phyloP scores from a whole-genome alignment of 2,329 filamentous ascomycete genomes.

The Zasmidium angulare region DNA sequence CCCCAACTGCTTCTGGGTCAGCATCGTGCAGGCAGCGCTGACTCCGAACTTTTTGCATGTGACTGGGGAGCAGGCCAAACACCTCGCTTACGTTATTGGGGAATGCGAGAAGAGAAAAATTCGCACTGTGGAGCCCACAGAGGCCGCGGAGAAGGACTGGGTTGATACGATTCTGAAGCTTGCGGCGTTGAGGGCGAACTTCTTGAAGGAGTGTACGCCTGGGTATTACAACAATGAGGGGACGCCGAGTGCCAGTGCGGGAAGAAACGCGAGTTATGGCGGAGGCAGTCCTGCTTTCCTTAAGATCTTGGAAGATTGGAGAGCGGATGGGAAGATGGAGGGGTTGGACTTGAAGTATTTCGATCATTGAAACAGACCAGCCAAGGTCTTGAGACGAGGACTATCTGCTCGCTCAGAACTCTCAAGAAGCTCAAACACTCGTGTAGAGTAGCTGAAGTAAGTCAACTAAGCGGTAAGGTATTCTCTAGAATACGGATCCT shows the following conservation, averaged over 20 bases:
- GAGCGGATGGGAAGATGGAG: slow-evolving; percentile 18
- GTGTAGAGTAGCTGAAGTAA: too few species aligned
- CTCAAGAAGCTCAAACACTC: too few species aligned
- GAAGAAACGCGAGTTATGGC: slow-evolving; percentile 20
- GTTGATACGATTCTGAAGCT: slow-evolving; percentile 41
- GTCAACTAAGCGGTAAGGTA: too few species aligned
- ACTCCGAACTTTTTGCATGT: slow-evolving; percentile 42
- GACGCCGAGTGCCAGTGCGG: slow-evolving; percentile 5
- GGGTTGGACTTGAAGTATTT: slow-evolving; percentile 21
- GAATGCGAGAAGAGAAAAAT: slow-evolving; percentile 32
- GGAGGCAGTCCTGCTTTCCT: slow-evolving; percentile 22
- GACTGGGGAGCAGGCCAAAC: slow-evolving; percentile 40
- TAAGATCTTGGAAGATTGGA: slow-evolving; percentile 23
- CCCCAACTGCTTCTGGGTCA: slow-evolving; percentile 55
- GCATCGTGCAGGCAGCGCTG: slow-evolving; percentile 43
- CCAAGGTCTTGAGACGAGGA: too few species aligned
- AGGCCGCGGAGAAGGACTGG: slow-evolving; percentile 51
- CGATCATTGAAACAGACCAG: neutral
- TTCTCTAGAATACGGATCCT: too few species aligned
- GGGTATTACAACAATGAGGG: slow-evolving; percentile 54
- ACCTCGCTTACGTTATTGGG: slow-evolving; percentile 48
- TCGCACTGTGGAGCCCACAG: slow-evolving; percentile 45
- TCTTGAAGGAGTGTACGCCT: slow-evolving; percentile 52
- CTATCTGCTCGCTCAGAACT: too few species aligned
- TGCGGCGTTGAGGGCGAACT: slow-evolving; percentile 40